A percentile compares a stretch with the other conserved stretches of the same genome.
Evolutionary conservation across 2,329 filamentous ascomycete genomes (phyloP).

Genomic region (Neocatenulostroma microsporum): DNA sequence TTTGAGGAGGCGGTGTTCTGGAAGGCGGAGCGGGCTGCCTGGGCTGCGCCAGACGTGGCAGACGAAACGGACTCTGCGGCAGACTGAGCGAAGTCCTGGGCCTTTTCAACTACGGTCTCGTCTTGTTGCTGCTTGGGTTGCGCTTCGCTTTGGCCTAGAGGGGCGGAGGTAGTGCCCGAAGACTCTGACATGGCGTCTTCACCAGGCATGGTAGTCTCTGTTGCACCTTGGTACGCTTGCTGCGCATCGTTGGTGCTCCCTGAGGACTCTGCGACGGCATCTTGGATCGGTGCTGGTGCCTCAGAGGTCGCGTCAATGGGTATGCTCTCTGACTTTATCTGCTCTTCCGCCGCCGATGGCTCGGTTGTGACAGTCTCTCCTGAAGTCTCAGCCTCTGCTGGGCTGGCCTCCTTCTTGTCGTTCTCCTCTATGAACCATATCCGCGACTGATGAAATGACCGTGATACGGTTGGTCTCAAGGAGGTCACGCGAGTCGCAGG

Average conservation of each 20-base stretch:
- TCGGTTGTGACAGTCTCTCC: slow-evolving; percentile 30
- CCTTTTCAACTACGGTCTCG: slow-evolving; percentile 6
- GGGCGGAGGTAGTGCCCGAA: slow-evolving; percentile 15
- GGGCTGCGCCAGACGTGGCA: slow-evolving; percentile 20
- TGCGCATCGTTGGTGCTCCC: slow-evolving; percentile 5
- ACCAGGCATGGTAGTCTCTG: slow-evolving; percentile 6
- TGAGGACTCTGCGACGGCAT: slow-evolving; percentile 21
- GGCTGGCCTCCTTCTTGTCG: slow-evolving; percentile 16
- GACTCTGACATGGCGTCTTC: slow-evolving; percentile 17
- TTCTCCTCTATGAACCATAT: slow-evolving; percentile 33
- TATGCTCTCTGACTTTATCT: slow-evolving; percentile 24
- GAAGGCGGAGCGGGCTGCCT: slow-evolving; percentile 14
- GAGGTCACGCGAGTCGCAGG: slow-evolving; percentile 20
- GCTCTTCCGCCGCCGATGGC: slow-evolving; percentile 16
- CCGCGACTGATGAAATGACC: slow-evolving; percentile 34
- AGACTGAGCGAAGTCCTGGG: slow-evolving; percentile 10
- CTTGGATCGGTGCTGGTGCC: slow-evolving; percentile 22
- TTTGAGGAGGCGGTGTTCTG: slow-evolving; percentile 4
- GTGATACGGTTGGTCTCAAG: slow-evolving; percentile 29
- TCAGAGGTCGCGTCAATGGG: too few relatives aligned
- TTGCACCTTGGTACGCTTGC: too few relatives aligned
- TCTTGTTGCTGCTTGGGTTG: slow-evolving; percentile 10
- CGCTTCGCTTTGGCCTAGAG: slow-evolving; percentile 9
- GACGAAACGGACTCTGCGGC: slow-evolving; percentile 11
- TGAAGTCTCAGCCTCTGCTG: slow-evolving; percentile 25